Base-by-base conservation (phyloP, 1,284 basidiomycete genomes). In the Tilletia setariae region DNA sequence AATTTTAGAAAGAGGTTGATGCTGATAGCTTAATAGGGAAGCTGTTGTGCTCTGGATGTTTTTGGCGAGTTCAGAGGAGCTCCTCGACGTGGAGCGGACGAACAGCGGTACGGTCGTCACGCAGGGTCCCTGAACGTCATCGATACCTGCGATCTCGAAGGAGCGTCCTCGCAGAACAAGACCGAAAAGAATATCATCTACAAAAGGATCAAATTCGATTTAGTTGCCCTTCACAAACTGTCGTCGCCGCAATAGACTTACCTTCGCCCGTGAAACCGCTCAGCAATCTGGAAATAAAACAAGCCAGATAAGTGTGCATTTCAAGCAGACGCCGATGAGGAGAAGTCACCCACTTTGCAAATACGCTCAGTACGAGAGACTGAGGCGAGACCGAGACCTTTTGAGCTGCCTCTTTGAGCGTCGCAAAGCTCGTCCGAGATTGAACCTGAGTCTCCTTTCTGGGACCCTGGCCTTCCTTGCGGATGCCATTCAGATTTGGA, bases 91-190 rank as follows among this genome's bases (percentile, higher is more conserved):
- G 2, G 30, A 13, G 25, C 35, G 23, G 56, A 71, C 61, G 4
- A 75, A 71, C 59, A 81, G 73, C 1, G 79, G 79, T 23, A 79
- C 75, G 11, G 78, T 78, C 1, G 77, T 78, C 16, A 79, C 70
- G 53, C 76, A 77, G 21, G 79, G 79, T 19, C 79, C 79, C 44
- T 80, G 79, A 9, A 79, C 69, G 2, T 66, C 30, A 19, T 73
- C 75, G 49, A 75, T 68, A 6, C 51, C 62, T 4, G 72, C 71
- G 2, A 72, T 66, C 1, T 69, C 63, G 42, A 76, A 51, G n/a
- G 67, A 72, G 35, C 78, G 72, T 4, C 79, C 79, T 11, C 73
- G 72, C 7, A 80, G 70, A 1, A 81, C 79, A 4, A 81, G 70
- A 13, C 79, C 79, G 2, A 81, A 64, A 0, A 72, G 73, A 16